phyloP scores from a whole-genome alignment of 768 basidiomycete species.

The Collybia sp. region DNA sequence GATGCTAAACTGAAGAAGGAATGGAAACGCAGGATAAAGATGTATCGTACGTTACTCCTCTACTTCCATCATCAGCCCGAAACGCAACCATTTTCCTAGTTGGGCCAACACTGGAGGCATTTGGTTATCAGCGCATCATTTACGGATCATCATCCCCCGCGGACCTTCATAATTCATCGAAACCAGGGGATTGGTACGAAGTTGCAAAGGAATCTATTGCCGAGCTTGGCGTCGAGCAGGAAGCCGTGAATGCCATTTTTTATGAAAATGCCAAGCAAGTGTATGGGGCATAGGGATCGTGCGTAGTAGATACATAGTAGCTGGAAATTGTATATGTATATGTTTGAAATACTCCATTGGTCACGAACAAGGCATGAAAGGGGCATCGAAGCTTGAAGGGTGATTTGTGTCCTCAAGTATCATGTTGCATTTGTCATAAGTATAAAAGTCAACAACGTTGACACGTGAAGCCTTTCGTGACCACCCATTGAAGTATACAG shows the following conservation, averaged over 20 bases:
- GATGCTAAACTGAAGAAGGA: conserved; percentile 54
- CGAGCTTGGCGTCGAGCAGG: conserved; percentile 77
- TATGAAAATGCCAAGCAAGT: conserved; percentile 42
- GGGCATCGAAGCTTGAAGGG: too few species aligned
- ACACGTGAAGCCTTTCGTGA: too few species aligned
- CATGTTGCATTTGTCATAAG: too few species aligned
- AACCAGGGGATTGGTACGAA: conserved; percentile 73
- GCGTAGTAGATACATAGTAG: conserved; percentile 2
- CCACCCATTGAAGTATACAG: too few species aligned
- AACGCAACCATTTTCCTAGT: conserved; percentile 37
- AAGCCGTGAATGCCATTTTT: conserved; percentile 73
- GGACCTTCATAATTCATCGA: conserved; percentile 39
- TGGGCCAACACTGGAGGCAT: conserved; percentile 79
- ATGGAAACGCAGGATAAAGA: conserved; percentile 72
- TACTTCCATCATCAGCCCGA: not conserved
- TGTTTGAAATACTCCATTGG: too few species aligned
- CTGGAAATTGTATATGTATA: not conserved
- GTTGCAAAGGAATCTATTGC: conserved; percentile 75
- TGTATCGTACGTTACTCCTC: conserved; percentile 63
- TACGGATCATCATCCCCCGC: conserved; percentile 74
- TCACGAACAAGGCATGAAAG: too few species aligned
- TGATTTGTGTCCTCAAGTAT: too few species aligned
- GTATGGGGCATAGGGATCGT: conserved; percentile 24
- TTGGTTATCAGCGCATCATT: conserved; percentile 78
- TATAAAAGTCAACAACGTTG: too few species aligned